phyloP scores from a whole-genome alignment of 2,329 filamentous ascomycete species.

The Ophiostoma novo-ulmi region DNA sequence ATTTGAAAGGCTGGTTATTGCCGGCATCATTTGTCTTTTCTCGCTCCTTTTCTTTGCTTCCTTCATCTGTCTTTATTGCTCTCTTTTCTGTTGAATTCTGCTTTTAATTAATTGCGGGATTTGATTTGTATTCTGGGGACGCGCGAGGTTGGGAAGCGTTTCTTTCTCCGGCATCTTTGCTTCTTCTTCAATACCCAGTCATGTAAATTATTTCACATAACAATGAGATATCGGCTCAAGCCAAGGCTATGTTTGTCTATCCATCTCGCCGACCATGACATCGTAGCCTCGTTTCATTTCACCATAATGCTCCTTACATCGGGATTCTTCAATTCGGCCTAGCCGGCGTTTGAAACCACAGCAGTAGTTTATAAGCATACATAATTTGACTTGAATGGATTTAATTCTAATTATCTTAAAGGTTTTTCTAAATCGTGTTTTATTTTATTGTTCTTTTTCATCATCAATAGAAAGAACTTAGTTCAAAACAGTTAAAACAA shows the following conservation, averaged over 20 bases:
- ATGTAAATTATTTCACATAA: background rate
- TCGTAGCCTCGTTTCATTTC: background rate
- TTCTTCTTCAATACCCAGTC: background rate
- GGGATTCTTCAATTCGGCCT: background rate
- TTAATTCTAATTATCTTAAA: too few relatives aligned
- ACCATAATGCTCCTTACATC: background rate
- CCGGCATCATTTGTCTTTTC: background rate
- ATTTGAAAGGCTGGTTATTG: background rate
- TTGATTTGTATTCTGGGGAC: background rate
- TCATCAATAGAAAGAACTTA: too few relatives aligned
- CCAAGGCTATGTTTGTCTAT: too few relatives aligned
- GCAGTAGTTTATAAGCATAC: background rate
- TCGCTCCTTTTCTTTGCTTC: background rate
- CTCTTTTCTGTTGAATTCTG: background rate
- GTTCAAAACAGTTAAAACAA: too few relatives aligned
- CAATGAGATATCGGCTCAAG: background rate
- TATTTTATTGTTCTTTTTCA: background rate
- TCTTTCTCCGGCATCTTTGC: background rate
- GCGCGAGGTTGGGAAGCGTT: background rate
- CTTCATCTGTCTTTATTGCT: background rate
- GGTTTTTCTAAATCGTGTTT: background rate
- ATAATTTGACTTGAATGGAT: too few relatives aligned
- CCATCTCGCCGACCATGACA: too few relatives aligned
- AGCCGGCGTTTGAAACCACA: background rate
- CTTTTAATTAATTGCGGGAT: background rate